These are phyloP conservation scores for Russula virescens DNA, from an alignment of 768 basidiomycete species.

Conservation along the genomic window DNA sequence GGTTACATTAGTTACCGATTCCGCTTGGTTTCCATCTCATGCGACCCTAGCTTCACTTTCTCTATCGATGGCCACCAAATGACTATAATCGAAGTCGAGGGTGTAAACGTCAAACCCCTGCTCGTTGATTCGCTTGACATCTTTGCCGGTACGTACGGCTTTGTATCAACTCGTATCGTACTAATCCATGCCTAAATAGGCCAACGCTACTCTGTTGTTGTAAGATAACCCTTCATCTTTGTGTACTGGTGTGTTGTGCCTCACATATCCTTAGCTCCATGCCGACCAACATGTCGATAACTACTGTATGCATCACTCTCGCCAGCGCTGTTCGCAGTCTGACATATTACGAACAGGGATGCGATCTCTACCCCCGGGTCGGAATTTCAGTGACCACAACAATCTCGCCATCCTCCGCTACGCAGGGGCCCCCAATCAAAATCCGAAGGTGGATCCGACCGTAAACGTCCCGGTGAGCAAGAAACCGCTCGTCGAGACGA, in stretches of 20 bases:
- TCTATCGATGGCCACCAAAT: slow-evolving; percentile 28
- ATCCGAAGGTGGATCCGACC: too few species aligned
- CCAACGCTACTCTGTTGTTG: slow-evolving; percentile 30
- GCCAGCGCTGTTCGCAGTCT: too few species aligned
- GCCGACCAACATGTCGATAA: too few species aligned
- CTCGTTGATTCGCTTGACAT: slow-evolving; percentile 26
- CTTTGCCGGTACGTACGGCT: slow-evolving; percentile 22
- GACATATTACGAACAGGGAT: too few species aligned
- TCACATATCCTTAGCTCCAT: neutral
- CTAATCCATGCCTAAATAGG: neutral
- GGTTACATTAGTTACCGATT: slow-evolving; percentile 43
- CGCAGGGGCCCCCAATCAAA: too few species aligned
- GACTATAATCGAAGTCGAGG: slow-evolving; percentile 31
- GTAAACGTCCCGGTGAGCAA: too few species aligned
- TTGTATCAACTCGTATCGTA: neutral
- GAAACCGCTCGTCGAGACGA: too few species aligned
- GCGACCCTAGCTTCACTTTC: slow-evolving; percentile 33
- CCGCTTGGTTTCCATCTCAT: slow-evolving; percentile 48
- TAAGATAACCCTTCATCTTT: slow-evolving; percentile 16
- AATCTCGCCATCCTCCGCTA: too few species aligned
- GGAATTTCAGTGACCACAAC: too few species aligned
- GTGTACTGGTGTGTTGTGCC: neutral
- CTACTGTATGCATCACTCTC: too few species aligned
- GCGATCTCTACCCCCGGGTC: too few species aligned
- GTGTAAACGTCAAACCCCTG: slow-evolving; percentile 22